Percentiles rank a stretch among this genome's conserved stretches.
Conservation (phyloP, 225 moss, liverwort and hornwort species). For the Thuidium tamariscinum region DNA sequence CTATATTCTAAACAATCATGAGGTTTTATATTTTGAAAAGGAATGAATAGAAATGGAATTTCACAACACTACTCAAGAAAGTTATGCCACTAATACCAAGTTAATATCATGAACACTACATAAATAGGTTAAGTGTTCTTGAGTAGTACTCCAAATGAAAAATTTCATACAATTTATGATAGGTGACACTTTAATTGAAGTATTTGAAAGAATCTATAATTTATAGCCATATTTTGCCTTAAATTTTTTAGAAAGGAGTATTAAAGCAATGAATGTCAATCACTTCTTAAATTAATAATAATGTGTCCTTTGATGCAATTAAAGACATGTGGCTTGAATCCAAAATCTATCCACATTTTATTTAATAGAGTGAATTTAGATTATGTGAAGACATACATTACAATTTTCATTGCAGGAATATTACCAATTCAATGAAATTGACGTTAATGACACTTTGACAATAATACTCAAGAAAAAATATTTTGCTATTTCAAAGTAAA, state of each 20-base stretch:
- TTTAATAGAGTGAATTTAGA: accelerated
- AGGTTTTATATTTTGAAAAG: not conserved
- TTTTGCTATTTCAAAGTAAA: not conserved
- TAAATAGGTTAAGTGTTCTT: not conserved
- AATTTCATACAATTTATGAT: not conserved
- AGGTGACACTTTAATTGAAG: not conserved
- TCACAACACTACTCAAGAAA: not conserved
- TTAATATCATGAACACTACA: not conserved
- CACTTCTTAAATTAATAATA: not conserved
- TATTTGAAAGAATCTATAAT: not conserved
- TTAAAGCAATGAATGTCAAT: not conserved
- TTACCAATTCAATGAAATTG: accelerated
- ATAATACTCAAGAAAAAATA: not conserved
- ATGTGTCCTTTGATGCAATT: accelerated
- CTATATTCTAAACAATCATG: accelerated
- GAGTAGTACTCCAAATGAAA: not conserved
- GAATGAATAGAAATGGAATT: not conserved
- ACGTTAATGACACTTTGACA: accelerated
- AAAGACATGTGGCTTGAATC: accelerated
- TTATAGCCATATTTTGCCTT: accelerated
- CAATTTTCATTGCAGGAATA: not conserved
- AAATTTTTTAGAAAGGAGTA: accelerated
- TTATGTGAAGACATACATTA: not conserved
- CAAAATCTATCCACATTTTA: not conserved
- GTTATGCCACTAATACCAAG: accelerated